Evolutionary conservation across 2,329 filamentous ascomycete genomes (phyloP).

Genomic region (Xylariaceae sp.): DNA sequence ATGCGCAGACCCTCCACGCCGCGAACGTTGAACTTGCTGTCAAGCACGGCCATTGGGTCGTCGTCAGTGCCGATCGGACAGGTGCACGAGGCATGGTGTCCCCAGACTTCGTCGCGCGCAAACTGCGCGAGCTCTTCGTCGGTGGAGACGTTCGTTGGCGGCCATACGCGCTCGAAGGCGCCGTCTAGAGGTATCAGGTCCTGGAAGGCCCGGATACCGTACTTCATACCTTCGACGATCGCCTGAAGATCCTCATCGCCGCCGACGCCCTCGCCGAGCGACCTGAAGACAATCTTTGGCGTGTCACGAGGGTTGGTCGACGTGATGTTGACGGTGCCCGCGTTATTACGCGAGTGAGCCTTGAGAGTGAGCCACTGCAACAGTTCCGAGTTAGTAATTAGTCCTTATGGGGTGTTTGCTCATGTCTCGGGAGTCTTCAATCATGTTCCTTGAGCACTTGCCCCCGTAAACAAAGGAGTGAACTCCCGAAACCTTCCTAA

Average conservation of each 20-base stretch:
- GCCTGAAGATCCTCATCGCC: conserved; percentile 17
- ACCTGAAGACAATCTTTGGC: conserved; percentile 17
- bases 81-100: conserved; percentile 52
- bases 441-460: no score
- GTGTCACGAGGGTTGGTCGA: conserved; percentile 18
- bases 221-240: conserved; percentile 26
- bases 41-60: conserved; percentile 50
- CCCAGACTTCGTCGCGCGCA: conserved; percentile 45
- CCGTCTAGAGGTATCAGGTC: conserved; percentile 18
- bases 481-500: no score
- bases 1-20: conserved; percentile 48
- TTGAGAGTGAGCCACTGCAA: conserved; percentile 21
- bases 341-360: conserved; percentile 22
- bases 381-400: no score
- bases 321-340: conserved; percentile 20
- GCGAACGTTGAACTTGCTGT: conserved; percentile 40
- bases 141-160: conserved; percentile 7
- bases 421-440: no score
- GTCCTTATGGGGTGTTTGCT: no score
- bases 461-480: no score
- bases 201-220: conserved; percentile 33
- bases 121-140: conserved; percentile 42
- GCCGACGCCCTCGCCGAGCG: conserved; percentile 11
- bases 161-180: conserved; percentile 17
- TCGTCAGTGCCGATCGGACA: conserved; percentile 48